phyloP scores from a whole-genome alignment of 495 filamentous ascomycete species.

The Apodospora peruviana region DNA sequence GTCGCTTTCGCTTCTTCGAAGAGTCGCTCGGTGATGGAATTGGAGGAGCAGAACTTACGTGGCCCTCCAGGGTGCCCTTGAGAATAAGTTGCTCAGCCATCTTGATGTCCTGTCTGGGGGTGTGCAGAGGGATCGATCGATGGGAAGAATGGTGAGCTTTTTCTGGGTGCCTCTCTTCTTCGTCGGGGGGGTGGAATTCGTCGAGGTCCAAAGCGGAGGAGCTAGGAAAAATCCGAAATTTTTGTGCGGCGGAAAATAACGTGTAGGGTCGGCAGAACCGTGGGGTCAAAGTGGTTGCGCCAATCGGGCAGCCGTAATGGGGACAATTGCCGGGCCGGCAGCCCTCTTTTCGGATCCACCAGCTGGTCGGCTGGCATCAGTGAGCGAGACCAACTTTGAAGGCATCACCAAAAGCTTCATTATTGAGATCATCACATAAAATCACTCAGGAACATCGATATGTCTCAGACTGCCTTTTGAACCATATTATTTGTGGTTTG shows the following conservation, averaged over 20 bases:
- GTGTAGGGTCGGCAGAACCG: constrained; percentile 20
- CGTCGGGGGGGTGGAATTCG: constrained; percentile 15
- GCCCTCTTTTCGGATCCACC: background rate
- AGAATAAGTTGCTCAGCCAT: constrained; percentile 97
- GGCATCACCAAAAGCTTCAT: too few relatives aligned
- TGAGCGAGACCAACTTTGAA: too few relatives aligned
- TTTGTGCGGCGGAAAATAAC: constrained; percentile 35
- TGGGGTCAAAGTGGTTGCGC: constrained; percentile 20
- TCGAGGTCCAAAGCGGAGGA: constrained; percentile 23
- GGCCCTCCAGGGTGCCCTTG: constrained; percentile 96
- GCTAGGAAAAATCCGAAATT: constrained; percentile 29
- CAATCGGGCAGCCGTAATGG: background rate
- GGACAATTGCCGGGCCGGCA: background rate
- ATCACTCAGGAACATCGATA: too few relatives aligned
- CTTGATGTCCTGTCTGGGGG: constrained; percentile 34
- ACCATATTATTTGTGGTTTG: too few relatives aligned
- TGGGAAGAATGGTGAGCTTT: constrained; percentile 30
- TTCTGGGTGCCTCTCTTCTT: constrained; percentile 19
- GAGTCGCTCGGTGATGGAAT: background rate
- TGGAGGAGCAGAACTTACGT: constrained; percentile 47
- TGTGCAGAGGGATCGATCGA: constrained; percentile 21
- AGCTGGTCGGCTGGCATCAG: background rate
- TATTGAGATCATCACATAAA: too few relatives aligned
- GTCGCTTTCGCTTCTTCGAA: background rate
- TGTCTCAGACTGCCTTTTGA: too few relatives aligned